Evolutionary conservation across 768 basidiomycete genomes (phyloP), one percentile per base, ranked within the genome.

Genomic region (Pulveroboletus frians): DNA sequence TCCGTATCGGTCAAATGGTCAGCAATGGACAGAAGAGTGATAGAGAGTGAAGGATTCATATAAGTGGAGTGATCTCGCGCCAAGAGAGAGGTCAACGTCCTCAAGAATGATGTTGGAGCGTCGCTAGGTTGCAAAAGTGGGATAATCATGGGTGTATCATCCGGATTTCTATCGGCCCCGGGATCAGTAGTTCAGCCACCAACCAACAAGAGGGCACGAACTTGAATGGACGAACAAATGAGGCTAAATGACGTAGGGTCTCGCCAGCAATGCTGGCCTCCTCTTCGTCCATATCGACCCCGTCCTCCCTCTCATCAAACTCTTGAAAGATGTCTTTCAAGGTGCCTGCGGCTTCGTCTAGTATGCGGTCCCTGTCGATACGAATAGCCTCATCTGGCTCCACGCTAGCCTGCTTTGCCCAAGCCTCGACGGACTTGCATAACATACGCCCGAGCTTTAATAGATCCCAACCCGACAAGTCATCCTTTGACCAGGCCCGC

Each of bases 271-370:
- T 78, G 36, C 62, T 70, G 11, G 83, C 79, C 58, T 88, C 88
- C 55, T 87, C 84, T 50, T 85, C 81, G 45, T 85, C 84, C 57
- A 85, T 62, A 45, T 64, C 62, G 10, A 64, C 57, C 3, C 64
- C 76, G 32, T 88, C 85, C 10, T 82, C 83, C 47, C 78, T 72
- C 18, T 78, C 76, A 52, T 88, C 85, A 41, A 84, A 73, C 54
- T 88, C 85, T 56, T 85, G 83, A 13, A 88, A 74, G 5, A 88
- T 75, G 53, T 90, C 88, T 61, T 81, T 84, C 51, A 86, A 57
- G 6, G 85, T 76, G 0, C 82, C 80, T 2, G 85, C 80, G 5
- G 79, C 78, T 64, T 91, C 88, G 39, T 82, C 78, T 49, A 91
- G 58, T 39, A 90, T 74, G 44, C 71, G 75, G 53, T 84, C 83